phyloP scores from a whole-genome alignment of 495 filamentous ascomycete genomes.

The Trichocladium uniseriatum region DNA sequence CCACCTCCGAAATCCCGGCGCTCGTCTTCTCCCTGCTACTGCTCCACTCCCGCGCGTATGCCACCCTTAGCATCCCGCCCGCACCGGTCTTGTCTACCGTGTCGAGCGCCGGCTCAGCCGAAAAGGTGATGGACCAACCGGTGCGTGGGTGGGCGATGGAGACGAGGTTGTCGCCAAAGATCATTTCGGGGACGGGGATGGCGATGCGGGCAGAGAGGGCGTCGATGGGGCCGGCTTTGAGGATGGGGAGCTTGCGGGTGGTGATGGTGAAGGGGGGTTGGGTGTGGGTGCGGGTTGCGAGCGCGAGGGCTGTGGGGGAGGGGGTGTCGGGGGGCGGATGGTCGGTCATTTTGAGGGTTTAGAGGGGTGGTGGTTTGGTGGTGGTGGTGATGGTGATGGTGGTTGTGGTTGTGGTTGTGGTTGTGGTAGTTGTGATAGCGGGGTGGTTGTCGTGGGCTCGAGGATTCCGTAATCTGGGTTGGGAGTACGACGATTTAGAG shows the following conservation, averaged over 20 bases:
- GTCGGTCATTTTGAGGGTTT: neutral
- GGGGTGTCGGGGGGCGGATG: neutral
- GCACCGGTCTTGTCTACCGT: conserved; percentile 86
- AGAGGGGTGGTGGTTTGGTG: neutral
- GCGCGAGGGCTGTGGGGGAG: conserved; percentile 2
- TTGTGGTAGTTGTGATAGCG: neutral
- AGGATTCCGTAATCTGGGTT: too few relatives aligned
- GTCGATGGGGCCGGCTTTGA: conserved; percentile 84
- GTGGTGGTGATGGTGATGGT: neutral
- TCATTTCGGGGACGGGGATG: conserved; percentile 94
- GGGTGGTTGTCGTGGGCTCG: neutral
- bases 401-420: neutral
- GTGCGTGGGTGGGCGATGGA: conserved; percentile 56
- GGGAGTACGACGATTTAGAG: too few relatives aligned
- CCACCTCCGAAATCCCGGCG: conserved; percentile 84
- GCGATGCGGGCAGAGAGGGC: conserved; percentile 66
- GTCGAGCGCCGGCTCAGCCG: conserved; percentile 77
- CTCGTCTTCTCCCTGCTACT: conserved; percentile 72
- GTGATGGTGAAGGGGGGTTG: conserved; percentile 61
- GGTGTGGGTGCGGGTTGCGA: conserved; percentile 36
- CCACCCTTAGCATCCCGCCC: conserved; percentile 72
- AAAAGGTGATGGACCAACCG: conserved; percentile 71
- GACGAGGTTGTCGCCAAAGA: conserved; percentile 90
- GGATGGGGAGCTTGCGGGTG: conserved; percentile 81
- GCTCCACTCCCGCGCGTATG: conserved; percentile 87